Percentiles rank a stretch among this genome's conserved stretches.
Conservation (phyloP, 345 rosid species). For the Lepidium sativum region DNA sequence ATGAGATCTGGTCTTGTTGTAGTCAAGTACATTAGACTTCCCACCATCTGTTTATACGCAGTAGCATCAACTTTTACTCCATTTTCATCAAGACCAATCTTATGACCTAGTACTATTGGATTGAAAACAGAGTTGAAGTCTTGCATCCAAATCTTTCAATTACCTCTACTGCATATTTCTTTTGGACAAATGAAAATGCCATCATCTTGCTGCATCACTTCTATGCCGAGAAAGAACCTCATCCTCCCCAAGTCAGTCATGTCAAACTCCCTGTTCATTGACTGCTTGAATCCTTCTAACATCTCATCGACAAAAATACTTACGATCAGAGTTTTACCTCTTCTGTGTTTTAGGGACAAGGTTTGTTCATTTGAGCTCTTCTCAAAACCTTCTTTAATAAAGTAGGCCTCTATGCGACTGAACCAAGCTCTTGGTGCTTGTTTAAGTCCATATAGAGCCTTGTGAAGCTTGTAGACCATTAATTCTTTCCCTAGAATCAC, state of each 20-base stretch:
- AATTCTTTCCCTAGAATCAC: not conserved
- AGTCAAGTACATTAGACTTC: not conserved
- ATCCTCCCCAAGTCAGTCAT: not conserved
- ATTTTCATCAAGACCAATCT: not conserved
- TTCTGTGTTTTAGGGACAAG: too few relatives aligned
- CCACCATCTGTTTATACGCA: not conserved
- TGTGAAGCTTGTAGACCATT: not conserved
- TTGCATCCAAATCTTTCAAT: not conserved
- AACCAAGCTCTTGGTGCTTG: too few relatives aligned
- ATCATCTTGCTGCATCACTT: not conserved
- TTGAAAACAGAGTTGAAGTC: not conserved
- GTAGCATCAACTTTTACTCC: not conserved
- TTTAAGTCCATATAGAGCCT: too few relatives aligned
- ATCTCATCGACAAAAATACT: not conserved
- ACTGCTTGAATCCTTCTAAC: not conserved
- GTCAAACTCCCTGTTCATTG: not conserved
- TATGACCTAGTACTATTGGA: not conserved
- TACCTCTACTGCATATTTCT: too few relatives aligned
- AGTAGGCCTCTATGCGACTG: too few relatives aligned
- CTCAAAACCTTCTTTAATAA: too few relatives aligned
- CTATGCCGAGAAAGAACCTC: not conserved
- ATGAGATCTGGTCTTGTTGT: not conserved
- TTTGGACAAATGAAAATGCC: not conserved
- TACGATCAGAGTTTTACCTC: not conserved
- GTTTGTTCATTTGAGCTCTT: too few relatives aligned